Base-by-base conservation (phyloP, 225 moss, liverwort and hornwort genomes). In the Pseudisothecium myosuroides region DNA sequence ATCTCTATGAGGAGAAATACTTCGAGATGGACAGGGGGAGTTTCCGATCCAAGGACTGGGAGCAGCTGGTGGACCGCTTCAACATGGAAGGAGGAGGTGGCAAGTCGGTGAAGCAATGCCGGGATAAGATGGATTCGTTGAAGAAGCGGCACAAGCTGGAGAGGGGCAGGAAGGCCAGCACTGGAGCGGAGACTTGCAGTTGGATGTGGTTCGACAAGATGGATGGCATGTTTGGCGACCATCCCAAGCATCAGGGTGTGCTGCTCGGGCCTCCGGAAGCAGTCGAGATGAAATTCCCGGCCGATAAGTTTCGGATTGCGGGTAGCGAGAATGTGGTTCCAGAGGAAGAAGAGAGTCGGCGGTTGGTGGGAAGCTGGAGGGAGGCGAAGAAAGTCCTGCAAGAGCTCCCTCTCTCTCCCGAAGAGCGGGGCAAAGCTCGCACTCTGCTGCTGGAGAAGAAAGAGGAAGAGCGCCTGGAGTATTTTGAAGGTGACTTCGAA, bases 31-130 rank as follows among this genome's bases (percentile, higher is more conserved):
- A 94, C 90, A 88, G 89, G 82, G 94, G 94, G 32, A 92, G 91
- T 84, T 94, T 94, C 77, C 94, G 94, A 64, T 92, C 92, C 86
- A 94, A 92, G 90, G 94, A 94, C 86, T 94, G 94, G 94, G 94
- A 94, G 88, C 94, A 92, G 87, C 92, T 94, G 45, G 94, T 94
- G 80, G 94, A 94, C 56, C 91, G 94, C 29, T 94, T 94, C 63
- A 94, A 94, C 39, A 88, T 88, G 91, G 92, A 94, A 90, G 92
- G 92, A 81, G 94, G 94, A 34, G 94, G 94, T 37, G 91, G 94
- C 71, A 94, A 94, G 84, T 94, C 94, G 17, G 94, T 94, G 75
- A 94, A 94, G 90, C 94, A 94, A 88, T 94, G 94, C 84, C 92
- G 94, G 55, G 94, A 94, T 76, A 94, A 94, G 88, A 94, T 94